These are phyloP conservation scores for Conringia planisiliqua DNA, from an alignment of 345 rosid genomes.

Conservation along the genomic window DNA sequence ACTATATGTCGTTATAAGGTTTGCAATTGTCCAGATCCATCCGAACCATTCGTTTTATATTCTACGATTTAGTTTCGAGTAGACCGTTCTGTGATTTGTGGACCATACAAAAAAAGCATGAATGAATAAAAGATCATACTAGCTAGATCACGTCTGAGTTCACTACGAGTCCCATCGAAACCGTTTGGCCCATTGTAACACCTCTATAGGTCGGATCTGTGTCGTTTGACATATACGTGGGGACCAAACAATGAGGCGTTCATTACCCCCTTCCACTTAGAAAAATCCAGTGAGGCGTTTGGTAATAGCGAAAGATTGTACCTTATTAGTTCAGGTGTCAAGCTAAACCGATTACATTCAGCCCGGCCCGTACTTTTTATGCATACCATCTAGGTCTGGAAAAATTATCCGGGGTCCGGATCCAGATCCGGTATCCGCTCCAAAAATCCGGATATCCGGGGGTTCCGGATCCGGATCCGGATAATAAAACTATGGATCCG, in stretches of 20 bases:
- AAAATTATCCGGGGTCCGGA: no score
- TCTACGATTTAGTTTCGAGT: neutral
- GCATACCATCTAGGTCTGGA: no score
- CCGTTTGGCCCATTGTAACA: conserved; percentile 3
- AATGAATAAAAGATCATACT: neutral
- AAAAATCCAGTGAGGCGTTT: neutral
- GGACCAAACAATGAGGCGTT: conserved; percentile 3
- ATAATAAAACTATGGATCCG: no score
- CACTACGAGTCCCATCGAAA: neutral
- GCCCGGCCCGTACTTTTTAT: no score
- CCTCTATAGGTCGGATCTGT: neutral
- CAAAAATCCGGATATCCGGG: no score
- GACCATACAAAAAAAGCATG: neutral
- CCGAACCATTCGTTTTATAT: neutral
- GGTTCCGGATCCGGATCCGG: no score
- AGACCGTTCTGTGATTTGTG: conserved; percentile 1
- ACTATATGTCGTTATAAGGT: no score
- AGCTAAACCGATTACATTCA: neutral
- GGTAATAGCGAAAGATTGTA: neutral
- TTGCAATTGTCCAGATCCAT: neutral
- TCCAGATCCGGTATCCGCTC: no score
- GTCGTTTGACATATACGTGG: neutral
- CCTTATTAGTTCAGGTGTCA: neutral
- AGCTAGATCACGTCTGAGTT: neutral
- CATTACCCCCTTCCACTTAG: neutral